These are phyloP conservation scores for Talaromyces sp. DNA, from an alignment of 2,329 filamentous ascomycete species.

Conservation along the genomic window DNA sequence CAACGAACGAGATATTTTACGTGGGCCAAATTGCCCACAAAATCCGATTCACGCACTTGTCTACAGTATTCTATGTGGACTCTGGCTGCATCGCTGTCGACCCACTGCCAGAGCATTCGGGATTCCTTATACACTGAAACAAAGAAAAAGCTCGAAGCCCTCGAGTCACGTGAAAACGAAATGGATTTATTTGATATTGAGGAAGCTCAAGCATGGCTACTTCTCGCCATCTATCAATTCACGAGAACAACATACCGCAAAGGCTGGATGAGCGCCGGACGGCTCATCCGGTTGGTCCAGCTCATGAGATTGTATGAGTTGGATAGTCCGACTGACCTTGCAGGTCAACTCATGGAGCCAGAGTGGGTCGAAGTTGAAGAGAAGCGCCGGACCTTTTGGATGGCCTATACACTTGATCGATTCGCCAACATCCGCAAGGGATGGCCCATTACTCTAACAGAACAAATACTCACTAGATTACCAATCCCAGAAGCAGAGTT, in stretches of 20 bases:
- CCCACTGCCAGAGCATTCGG: constrained; percentile 74
- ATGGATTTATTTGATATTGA: constrained; percentile 81
- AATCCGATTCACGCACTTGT: constrained; percentile 75
- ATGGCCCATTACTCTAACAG: constrained; percentile 79
- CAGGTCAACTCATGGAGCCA: constrained; percentile 83
- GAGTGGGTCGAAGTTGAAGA: constrained; percentile 96
- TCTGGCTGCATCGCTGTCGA: constrained; percentile 72
- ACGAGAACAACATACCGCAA: constrained; percentile 96
- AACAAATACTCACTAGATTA: constrained; percentile 32
- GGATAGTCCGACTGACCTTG: constrained; percentile 75
- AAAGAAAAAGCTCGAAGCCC: constrained; percentile 82
- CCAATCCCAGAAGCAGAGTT: constrained; percentile 32
- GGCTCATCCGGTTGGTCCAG: constrained; percentile 71
- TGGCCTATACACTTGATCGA: constrained; percentile 82
- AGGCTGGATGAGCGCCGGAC: constrained; percentile 87
- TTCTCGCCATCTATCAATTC: constrained; percentile 87
- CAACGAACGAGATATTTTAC: constrained; percentile 83
- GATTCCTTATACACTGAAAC: constrained; percentile 85
- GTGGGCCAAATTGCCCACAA: constrained; percentile 74
- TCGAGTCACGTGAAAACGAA: constrained; percentile 88
- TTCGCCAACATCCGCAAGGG: constrained; percentile 95
- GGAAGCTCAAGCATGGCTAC: constrained; percentile 77
- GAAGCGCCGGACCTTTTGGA: constrained; percentile 87
- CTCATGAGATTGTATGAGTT: constrained; percentile 92
- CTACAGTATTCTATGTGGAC: constrained; percentile 95